phyloP scores from a whole-genome alignment of 306 rosid species.

The Begonia peltatifolia region DNA sequence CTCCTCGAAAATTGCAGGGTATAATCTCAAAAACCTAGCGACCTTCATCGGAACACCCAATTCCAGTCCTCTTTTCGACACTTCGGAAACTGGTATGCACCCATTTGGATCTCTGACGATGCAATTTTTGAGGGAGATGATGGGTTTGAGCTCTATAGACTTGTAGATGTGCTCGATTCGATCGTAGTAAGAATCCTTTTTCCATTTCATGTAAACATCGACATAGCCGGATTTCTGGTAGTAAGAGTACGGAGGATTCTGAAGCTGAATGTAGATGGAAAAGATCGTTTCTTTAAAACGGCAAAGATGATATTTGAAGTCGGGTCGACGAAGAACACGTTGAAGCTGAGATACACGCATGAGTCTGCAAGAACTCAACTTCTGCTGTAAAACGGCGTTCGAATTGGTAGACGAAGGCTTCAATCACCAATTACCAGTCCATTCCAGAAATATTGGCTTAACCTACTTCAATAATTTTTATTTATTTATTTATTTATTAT shows the following conservation, averaged over 20 bases:
- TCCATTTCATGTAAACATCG: conserved; percentile 87
- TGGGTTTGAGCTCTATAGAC: conserved; percentile 53
- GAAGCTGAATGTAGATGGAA: conserved; percentile 5
- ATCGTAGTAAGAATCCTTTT: conserved; percentile 63
- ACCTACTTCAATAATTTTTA: too few species aligned
- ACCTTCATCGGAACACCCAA: conserved; percentile 66
- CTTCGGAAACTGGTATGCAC: conserved; percentile 60
- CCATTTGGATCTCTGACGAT: conserved; percentile 45
- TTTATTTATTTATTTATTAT: too few species aligned
- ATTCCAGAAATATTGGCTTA: too few species aligned
- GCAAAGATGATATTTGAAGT: conserved; percentile 12
- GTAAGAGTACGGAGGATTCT: conserved; percentile 19
- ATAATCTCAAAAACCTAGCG: conserved; percentile 59
- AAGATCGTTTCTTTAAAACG: conserved; percentile 13
- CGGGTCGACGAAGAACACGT: conserved; percentile 24
- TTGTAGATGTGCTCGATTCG: conserved; percentile 52
- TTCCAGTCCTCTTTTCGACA: conserved; percentile 49
- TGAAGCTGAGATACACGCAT: too few species aligned
- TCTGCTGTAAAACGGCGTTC: too few species aligned
- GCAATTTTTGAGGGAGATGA: conserved; percentile 56
- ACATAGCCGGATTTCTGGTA: conserved; percentile 43
- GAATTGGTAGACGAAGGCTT: too few species aligned
- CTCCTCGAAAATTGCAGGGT: conserved; percentile 80
- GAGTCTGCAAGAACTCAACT: too few species aligned
- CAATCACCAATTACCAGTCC: too few species aligned